These are phyloP conservation scores for Aspergillus nanangensis DNA, from an alignment of 495 filamentous ascomycete species.

Conservation along the genomic window DNA sequence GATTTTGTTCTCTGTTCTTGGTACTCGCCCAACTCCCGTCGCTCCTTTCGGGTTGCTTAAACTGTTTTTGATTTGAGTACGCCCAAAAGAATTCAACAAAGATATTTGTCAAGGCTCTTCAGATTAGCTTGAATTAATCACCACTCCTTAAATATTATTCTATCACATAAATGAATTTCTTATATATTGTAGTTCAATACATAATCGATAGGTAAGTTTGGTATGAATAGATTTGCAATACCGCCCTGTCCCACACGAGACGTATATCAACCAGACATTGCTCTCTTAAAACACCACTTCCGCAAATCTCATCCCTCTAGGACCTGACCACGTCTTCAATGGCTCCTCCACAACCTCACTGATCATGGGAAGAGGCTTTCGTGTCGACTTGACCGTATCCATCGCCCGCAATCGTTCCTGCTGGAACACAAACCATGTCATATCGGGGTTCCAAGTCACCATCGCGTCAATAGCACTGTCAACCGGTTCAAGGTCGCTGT, in stretches of 20 bases:
- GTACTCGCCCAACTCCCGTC: too few species aligned
- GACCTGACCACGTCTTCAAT: slow-evolving; percentile 15
- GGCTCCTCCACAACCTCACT: slow-evolving; percentile 4
- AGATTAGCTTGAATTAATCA: too few species aligned
- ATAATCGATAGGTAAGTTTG: too few species aligned
- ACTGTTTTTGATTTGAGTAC: not conserved
- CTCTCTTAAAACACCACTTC: slow-evolving; percentile 30
- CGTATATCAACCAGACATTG: too few species aligned
- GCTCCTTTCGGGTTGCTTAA: not conserved
- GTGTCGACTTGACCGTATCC: not conserved
- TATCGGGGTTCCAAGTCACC: slow-evolving; percentile 43
- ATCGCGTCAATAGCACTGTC: slow-evolving; percentile 34
- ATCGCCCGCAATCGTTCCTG: slow-evolving; percentile 11
- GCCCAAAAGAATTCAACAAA: not conserved
- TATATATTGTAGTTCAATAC: too few species aligned
- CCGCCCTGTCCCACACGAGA: too few species aligned
- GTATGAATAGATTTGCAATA: too few species aligned
- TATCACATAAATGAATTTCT: too few species aligned
- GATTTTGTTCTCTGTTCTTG: not conserved
- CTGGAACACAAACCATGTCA: slow-evolving; percentile 42
- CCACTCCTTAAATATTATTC: too few species aligned
- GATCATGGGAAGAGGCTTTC: slow-evolving; percentile 1
- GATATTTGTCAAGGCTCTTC: too few species aligned
- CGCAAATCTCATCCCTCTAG: slow-evolving; percentile 24
- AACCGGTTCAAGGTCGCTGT: slow-evolving; percentile 18